Evolutionary conservation across 306 rosid species (phyloP), one percentile per base, ranked within the genome.

Genomic region (Acmispon strigosus): DNA sequence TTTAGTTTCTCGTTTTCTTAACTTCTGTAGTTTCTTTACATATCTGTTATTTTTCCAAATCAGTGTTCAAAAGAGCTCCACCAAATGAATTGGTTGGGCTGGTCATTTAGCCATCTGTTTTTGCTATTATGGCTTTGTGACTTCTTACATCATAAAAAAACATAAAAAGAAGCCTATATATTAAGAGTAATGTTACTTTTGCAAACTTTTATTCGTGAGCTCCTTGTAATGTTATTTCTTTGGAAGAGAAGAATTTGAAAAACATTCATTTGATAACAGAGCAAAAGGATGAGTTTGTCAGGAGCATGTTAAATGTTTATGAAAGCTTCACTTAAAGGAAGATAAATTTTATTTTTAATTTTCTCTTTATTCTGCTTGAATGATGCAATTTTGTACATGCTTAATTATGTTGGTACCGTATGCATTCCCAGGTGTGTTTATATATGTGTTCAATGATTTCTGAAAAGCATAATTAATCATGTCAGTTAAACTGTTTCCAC

Each of bases 261-360:
- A 45, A 13, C 59, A 50, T 76, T 69, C 34, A 50, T 62, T 42
- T 61, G 57, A 60, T 69, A 29, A 42, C 19, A 12, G 36, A 66
- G 75, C 42, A 50, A 76, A 76, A 41, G 44, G 62, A 68, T 8
- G 70, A 49, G 51, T 37, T 59, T 69, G 66, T 41, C 8, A 17
- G 15, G 81, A 20, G 72, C 52, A 42, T 69, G 43, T 15, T 18
- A 42, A 5, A 77, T 63, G 39, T 62, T 77, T 34, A 50, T 45
- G 62, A 37, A 71, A 53, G 61, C 71, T 44, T 50, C 24, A 22
- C 53, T 71, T 14, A 70, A 77, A 70, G 48, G 8, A 67, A 70
- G 60, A 53, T 14, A n/a, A 16, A 24, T 34, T 56, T 16, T 12
- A 22, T 71, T 63, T 60, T 58, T 55, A 41, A 49, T 62, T 48